Conservation (phyloP, 1,284 basidiomycete genomes). For the Garcileccinum viscosum region DNA sequence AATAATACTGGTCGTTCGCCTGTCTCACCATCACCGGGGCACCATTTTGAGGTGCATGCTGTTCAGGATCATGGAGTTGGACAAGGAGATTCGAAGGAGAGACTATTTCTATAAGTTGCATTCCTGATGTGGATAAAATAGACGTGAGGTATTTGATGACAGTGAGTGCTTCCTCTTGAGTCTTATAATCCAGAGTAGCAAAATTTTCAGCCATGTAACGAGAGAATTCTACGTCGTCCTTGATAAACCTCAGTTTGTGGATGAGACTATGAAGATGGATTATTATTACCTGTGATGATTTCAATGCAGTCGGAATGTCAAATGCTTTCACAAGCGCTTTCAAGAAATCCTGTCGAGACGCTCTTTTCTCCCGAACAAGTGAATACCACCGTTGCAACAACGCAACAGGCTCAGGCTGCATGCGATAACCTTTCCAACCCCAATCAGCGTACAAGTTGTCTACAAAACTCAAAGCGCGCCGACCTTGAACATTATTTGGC, state of each 20-base stretch:
- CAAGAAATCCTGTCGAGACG: slow-evolving; percentile 84
- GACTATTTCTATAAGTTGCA: slow-evolving; percentile 75
- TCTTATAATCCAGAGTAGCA: slow-evolving; percentile 90
- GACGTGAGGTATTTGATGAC: slow-evolving; percentile 84
- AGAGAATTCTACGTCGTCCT: slow-evolving; percentile 83
- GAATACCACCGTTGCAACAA: slow-evolving; percentile 90
- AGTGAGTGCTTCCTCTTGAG: slow-evolving; percentile 89
- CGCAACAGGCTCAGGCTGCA: slow-evolving; percentile 67
- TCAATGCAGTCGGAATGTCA: slow-evolving; percentile 59
- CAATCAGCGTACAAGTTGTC: neutral
- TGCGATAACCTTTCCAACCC: slow-evolving; percentile 61
- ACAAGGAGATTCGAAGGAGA: slow-evolving; percentile 73
- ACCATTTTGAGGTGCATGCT: slow-evolving; percentile 19
- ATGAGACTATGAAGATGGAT: neutral
- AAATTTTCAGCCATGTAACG: slow-evolving; percentile 97
- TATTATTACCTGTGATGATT: slow-evolving; percentile 52
- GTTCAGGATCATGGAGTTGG: slow-evolving; percentile 54
- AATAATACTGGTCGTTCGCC: neutral
- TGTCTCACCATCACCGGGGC: slow-evolving; percentile 15
- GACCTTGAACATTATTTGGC: slow-evolving; percentile 57
- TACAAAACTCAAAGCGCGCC: slow-evolving; percentile 6
- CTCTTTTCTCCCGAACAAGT: slow-evolving; percentile 88
- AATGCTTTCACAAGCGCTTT: slow-evolving; percentile 83
- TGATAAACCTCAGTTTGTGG: slow-evolving; percentile 7
- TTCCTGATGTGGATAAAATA: slow-evolving; percentile 84